phyloP scores from a whole-genome alignment of 2,329 filamentous ascomycete species.

The Exophiala oligosperma region DNA sequence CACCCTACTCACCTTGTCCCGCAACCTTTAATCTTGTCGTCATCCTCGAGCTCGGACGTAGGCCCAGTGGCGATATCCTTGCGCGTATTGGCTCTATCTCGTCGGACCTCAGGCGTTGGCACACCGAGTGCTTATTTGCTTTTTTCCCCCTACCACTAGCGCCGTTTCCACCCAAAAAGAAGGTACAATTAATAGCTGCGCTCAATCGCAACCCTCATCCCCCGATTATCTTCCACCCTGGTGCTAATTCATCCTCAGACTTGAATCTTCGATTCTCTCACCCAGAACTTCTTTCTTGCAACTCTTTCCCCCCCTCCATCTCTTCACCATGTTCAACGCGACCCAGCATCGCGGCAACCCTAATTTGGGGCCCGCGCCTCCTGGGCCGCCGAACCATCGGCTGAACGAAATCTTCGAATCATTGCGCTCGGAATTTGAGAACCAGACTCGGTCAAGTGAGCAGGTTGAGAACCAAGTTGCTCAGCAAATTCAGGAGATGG shows the following conservation, averaged over 20 bases:
- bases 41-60: no score
- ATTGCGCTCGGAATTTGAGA: constrained; percentile 87
- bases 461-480: constrained; percentile 96
- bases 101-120: constrained; percentile 2
- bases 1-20: background rate
- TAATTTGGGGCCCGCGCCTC: constrained; percentile 47
- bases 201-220: constrained; percentile 9
- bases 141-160: constrained; percentile 29
- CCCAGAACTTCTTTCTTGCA: background rate
- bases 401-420: constrained; percentile 90
- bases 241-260: background rate
- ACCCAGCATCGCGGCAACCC: constrained; percentile 30
- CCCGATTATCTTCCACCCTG: constrained; percentile 10
- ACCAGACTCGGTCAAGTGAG: constrained; percentile 74
- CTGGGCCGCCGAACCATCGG: constrained; percentile 60
- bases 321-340: constrained; percentile 28
- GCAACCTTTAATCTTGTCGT: no score
- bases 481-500: constrained; percentile 90
- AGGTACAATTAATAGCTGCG: constrained; percentile 10
- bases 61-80: no score
- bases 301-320: background rate
- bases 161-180: constrained; percentile 12
- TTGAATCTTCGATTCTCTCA: constrained; percentile 1
- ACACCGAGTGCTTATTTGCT: constrained; percentile 17
- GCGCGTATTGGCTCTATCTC: background rate